Percentiles rank a stretch among this genome's conserved stretches.
Conservation (phyloP, 2,329 filamentous ascomycete species). For the Trichoderma sp. region DNA sequence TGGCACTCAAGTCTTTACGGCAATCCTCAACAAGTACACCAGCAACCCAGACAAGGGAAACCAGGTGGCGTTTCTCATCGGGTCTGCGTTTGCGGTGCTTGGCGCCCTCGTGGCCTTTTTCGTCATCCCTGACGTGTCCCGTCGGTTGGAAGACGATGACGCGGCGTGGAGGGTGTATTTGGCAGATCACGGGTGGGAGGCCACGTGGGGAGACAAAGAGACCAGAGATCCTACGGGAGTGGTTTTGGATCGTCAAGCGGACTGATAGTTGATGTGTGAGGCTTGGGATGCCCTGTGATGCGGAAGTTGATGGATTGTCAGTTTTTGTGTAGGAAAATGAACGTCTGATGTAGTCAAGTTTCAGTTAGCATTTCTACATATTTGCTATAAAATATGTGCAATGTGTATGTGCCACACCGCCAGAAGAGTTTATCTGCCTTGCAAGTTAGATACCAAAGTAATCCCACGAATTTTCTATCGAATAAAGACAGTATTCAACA, state of each 20-base stretch:
- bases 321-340: background rate
- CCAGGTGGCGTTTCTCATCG: slow-evolving; percentile 56
- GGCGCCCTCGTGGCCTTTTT: slow-evolving; percentile 31
- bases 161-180: slow-evolving; percentile 40
- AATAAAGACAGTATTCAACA: no score
- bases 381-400: no score
- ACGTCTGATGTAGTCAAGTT: background rate
- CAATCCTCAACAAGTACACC: slow-evolving; percentile 51
- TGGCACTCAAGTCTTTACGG: slow-evolving; percentile 55
- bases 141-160: slow-evolving; percentile 37
- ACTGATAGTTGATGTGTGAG: background rate
- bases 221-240: slow-evolving; percentile 34
- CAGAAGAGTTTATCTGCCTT: no score
- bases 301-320: background rate
- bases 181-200: slow-evolving; percentile 37
- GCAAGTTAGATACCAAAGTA: no score
- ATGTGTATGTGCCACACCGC: no score
- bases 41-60: slow-evolving; percentile 49
- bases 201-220: slow-evolving; percentile 37
- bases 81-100: slow-evolving; percentile 51
- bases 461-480: no score
- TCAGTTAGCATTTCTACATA: no score
- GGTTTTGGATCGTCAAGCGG: slow-evolving; percentile 6
- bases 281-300: background rate
- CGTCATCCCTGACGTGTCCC: slow-evolving; percentile 36